Evolutionary conservation across 345 rosid genomes (phyloP), one percentile per base, ranked within the genome.

Genomic region (Turnera subulata): DNA sequence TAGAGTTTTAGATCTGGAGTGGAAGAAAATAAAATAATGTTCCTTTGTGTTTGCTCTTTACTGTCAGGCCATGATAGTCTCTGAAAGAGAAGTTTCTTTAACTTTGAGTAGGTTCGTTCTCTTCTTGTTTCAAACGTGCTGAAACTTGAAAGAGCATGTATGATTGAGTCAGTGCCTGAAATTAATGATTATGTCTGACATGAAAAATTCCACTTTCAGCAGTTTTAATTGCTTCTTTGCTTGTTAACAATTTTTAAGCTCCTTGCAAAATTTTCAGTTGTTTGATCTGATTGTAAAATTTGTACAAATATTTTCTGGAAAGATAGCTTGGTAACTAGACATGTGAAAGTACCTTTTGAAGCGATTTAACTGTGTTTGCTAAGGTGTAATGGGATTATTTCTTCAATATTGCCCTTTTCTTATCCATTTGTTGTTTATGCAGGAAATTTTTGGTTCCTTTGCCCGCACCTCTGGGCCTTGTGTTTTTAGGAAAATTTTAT

Each of bases 401-500:
- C 23, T 33, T 45, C 23, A 18, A 29, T 14, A 32, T 13, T 29
- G 24, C 33, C 19, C 11, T 22, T 33, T 57, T 10, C 46, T 65
- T 26, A 47, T 37, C 44, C 22, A 1, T 16, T 56, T 29, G 32
- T 54, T 23, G n/a, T 59, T 47, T 22, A 67, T 72, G 70, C 89
- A 89, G 96, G 88, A 92, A 85, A 78, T 65, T 75, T 83, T 29
- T 92, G 81, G 72, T 92, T 66, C 93, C 95, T 38, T 77, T 92
- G 51, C 98, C 95, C 50, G 80, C 86, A 55, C 96, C 95, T 13
- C 21, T 92, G 53, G 97, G 97, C 66, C 86, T 92, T 6, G 61
- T 86, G 61, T 84, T 58, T 77, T 60, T 89, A 57, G 95, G 98
- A 54, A 89, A 82, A 59, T 77, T 49, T 37, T 92, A 92, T 70